These are phyloP conservation scores for Sarcomyxa edulis DNA, from an alignment of 768 basidiomycete species.

Conservation along the genomic window DNA sequence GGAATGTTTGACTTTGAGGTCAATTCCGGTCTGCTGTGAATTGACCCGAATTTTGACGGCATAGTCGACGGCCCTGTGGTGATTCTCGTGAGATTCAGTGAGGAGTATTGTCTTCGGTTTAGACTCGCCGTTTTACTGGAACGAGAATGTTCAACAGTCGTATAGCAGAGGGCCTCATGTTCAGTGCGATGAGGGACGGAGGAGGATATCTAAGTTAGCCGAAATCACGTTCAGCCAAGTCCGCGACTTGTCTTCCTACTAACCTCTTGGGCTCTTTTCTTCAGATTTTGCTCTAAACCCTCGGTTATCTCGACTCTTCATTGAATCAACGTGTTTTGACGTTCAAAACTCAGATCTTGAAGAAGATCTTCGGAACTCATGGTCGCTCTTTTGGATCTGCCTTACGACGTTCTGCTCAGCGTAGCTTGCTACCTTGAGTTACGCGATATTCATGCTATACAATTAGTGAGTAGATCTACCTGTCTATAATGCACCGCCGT, in stretches of 20 bases:
- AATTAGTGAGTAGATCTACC: conserved; percentile 40
- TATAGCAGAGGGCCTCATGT: conserved; percentile 76
- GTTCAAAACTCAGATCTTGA: no score
- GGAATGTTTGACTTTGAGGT: conserved; percentile 97
- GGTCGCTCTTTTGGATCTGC: conserved; percentile 34
- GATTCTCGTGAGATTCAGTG: no score
- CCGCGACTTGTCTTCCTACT: no score
- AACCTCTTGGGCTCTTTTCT: no score
- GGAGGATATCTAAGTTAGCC: no score
- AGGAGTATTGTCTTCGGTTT: no score
- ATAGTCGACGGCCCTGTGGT: conserved; percentile 84
- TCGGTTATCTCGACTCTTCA: no score
- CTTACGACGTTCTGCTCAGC: conserved; percentile 68
- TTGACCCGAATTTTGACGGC: conserved; percentile 98
- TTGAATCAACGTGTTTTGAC: no score
- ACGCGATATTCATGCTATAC: conserved; percentile 54
- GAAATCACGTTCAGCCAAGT: no score
- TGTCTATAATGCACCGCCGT: background rate
- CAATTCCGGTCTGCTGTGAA: conserved; percentile 89
- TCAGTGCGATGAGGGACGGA: conserved; percentile 4
- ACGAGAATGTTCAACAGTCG: conserved; percentile 87
- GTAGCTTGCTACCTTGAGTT: conserved; percentile 59
- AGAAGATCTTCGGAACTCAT: no score
- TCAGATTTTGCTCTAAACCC: no score
- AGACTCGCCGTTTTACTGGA: conserved; percentile 81